Conservation (phyloP, 768 basidiomycete genomes). For the Kondoa subrosea region DNA sequence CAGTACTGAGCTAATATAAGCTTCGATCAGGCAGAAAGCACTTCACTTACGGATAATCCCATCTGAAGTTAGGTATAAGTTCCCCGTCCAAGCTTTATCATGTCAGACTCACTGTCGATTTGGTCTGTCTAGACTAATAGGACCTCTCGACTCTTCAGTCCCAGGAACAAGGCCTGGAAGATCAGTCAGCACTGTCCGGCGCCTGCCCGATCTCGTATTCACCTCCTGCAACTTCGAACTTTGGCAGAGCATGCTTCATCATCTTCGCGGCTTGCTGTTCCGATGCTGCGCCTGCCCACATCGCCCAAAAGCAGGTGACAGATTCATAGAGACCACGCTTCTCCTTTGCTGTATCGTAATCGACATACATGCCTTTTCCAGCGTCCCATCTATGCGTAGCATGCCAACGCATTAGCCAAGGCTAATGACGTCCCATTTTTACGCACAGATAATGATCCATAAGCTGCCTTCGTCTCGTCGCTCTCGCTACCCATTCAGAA, state of each 20-base stretch:
- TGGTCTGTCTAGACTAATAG: conserved; percentile 84
- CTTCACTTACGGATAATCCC: background rate
- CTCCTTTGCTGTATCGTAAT: conserved; percentile 83
- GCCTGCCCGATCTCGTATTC: background rate
- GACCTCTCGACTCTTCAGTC: conserved; percentile 87
- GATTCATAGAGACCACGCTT: conserved; percentile 88
- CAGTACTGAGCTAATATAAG: conserved; percentile 35
- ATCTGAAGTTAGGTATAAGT: no score
- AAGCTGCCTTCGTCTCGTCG: conserved; percentile 59
- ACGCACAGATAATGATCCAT: conserved; percentile 47
- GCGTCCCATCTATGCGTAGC: conserved; percentile 76
- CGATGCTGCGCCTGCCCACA: conserved; percentile 95
- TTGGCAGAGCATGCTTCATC: conserved; percentile 68
- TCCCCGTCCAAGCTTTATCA: background rate
- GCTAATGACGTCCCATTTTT: background rate
- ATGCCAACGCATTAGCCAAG: background rate
- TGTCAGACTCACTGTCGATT: conserved; percentile 76
- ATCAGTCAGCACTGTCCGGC: background rate
- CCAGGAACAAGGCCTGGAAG: conserved; percentile 54
- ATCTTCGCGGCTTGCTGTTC: conserved; percentile 88
- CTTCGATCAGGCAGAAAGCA: background rate
- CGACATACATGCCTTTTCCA: conserved; percentile 80
- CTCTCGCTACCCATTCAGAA: conserved; percentile 83
- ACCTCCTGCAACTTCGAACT: conserved; percentile 91
- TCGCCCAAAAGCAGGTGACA: conserved; percentile 87